These are phyloP conservation scores for Heterobasidion irregulare DNA, from an alignment of 1,284 basidiomycete species.

Conservation along the genomic window DNA sequence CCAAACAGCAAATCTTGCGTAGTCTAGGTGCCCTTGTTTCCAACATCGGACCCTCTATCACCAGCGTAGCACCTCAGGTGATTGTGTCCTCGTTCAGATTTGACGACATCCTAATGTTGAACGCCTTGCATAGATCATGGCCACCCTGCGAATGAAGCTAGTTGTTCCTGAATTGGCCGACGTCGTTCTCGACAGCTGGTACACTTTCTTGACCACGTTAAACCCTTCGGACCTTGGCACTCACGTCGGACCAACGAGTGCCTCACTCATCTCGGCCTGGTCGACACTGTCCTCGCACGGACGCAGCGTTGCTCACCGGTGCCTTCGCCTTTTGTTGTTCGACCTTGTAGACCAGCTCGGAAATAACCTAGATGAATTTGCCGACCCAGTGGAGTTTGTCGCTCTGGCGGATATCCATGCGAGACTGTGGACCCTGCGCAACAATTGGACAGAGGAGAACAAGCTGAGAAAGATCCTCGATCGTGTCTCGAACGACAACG, in stretches of 20 bases:
- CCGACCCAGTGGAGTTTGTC: constrained; percentile 65
- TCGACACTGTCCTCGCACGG: constrained; percentile 47
- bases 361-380: constrained; percentile 65
- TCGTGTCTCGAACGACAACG: constrained; percentile 75
- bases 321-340: constrained; percentile 67
- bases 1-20: constrained; percentile 71
- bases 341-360: constrained; percentile 52
- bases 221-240: constrained; percentile 71
- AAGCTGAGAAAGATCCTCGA: constrained; percentile 68
- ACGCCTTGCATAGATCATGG: constrained; percentile 69
- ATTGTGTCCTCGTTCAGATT: neutral
- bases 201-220: constrained; percentile 69
- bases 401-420: constrained; percentile 48
- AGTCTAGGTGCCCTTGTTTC: constrained; percentile 73
- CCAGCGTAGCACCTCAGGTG: constrained; percentile 80
- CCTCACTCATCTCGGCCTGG: constrained; percentile 82
- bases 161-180: constrained; percentile 66
- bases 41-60: constrained; percentile 66
- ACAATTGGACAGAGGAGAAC: constrained; percentile 41
- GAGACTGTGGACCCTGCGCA: constrained; percentile 42
- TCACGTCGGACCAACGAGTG: constrained; percentile 84
- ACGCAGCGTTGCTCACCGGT: constrained; percentile 47
- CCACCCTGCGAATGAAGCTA: constrained; percentile 89
- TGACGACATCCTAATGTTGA: neutral
- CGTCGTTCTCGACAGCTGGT: constrained; percentile 80